Evolutionary conservation across 192 early-diverging fungal species (phyloP).

Genomic region (Coemansia sp.): DNA sequence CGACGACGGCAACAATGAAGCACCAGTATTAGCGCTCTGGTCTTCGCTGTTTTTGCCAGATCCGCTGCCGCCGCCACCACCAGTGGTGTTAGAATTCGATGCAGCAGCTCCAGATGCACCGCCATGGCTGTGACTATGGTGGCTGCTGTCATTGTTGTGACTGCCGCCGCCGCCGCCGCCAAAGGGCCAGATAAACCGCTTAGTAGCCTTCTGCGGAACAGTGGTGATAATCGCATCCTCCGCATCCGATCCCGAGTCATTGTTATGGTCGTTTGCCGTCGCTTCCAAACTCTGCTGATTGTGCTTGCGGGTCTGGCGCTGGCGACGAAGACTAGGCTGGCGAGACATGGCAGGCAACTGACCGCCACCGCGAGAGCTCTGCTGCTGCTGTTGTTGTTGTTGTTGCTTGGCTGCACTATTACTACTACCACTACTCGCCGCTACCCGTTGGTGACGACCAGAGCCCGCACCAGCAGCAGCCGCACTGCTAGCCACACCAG

Average conservation of each 20-base stretch:
- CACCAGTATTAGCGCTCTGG: background rate
- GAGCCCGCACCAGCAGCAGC: too few relatives aligned
- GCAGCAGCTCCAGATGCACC: background rate
- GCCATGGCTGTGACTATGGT: constrained; percentile 1
- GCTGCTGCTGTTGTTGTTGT: constrained; percentile 7
- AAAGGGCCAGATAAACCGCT: constrained; percentile 56
- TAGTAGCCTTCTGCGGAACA: constrained; percentile 50
- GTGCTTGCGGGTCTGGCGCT: constrained; percentile 25
- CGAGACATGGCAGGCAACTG: constrained; percentile 6
- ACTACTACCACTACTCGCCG: background rate
- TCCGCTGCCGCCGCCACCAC: background rate
- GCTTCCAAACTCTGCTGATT: background rate
- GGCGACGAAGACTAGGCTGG: constrained; percentile 35
- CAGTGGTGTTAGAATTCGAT: background rate
- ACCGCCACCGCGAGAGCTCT: background rate
- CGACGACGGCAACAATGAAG: background rate
- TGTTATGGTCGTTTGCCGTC: constrained; percentile 14
- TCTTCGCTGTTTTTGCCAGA: constrained; percentile 16
- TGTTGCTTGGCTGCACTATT: background rate
- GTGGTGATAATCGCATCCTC: constrained; percentile 54
- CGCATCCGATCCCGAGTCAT: constrained; percentile 44
- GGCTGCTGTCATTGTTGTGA: too few relatives aligned
- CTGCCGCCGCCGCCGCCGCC: constrained; percentile 15
- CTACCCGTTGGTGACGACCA: too few relatives aligned
- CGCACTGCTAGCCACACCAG: background rate